Evolutionary conservation across 2,329 filamentous ascomycete species (phyloP).

Genomic region (Fusarium agapanthi): DNA sequence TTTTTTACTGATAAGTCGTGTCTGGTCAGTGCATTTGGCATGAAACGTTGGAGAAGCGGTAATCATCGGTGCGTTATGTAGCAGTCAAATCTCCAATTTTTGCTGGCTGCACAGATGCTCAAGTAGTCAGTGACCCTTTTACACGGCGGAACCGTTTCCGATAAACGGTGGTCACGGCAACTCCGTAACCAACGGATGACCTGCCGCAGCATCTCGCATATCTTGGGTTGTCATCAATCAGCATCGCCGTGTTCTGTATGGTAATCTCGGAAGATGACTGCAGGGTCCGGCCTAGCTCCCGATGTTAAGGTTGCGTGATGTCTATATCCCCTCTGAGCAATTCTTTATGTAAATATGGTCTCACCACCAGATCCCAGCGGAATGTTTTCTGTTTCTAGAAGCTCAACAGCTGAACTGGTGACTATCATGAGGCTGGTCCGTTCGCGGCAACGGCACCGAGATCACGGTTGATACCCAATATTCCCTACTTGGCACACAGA

Average conservation of each 20-base stretch:
- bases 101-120: background rate
- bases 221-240: background rate
- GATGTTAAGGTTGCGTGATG: background rate
- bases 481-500: background rate
- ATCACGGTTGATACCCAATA: background rate
- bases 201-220: background rate
- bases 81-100: background rate
- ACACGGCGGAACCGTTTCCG: slow-evolving; percentile 1
- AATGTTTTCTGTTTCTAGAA: background rate
- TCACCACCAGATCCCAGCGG: background rate
- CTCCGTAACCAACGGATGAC: background rate
- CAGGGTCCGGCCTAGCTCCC: background rate
- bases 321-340: background rate
- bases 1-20: background rate
- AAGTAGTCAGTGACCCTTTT: background rate
- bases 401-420: background rate
- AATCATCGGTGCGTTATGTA: background rate
- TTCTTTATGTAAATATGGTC: background rate
- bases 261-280: background rate
- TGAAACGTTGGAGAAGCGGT: slow-evolving; percentile 3
- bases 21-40: background rate
- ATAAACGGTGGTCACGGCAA: background rate
- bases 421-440: background rate
- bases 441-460: background rate
- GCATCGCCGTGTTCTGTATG: background rate